These are phyloP conservation scores for Taiwanofungus camphoratus DNA, from an alignment of 1,284 basidiomycete genomes.

Conservation along the genomic window DNA sequence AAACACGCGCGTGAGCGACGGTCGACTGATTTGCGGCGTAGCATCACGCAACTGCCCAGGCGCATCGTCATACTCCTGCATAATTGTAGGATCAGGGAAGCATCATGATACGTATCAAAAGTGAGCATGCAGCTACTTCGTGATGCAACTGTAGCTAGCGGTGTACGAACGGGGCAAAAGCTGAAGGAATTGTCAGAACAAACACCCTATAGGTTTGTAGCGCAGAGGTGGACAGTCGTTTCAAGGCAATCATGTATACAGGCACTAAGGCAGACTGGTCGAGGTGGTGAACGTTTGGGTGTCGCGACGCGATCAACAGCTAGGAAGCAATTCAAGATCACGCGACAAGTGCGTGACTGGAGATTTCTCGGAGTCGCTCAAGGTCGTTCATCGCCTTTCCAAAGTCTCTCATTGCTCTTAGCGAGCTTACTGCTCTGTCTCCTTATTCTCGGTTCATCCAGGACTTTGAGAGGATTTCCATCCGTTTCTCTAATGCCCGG, in stretches of 20 bases:
- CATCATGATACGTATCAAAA: too few species aligned
- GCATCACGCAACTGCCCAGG: not conserved
- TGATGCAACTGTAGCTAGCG: too few species aligned
- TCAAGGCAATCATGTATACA: too few species aligned
- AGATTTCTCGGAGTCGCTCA: not conserved
- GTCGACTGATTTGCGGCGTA: not conserved
- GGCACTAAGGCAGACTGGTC: not conserved
- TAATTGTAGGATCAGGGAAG: too few species aligned
- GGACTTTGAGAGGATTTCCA: not conserved
- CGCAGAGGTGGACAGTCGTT: too few species aligned
- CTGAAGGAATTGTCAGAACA: too few species aligned
- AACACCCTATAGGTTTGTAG: too few species aligned
- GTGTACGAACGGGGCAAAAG: too few species aligned
- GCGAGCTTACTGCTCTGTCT: not conserved
- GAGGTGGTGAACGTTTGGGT: not conserved
- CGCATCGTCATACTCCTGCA: not conserved
- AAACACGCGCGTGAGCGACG: not conserved
- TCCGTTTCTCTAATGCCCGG: not conserved
- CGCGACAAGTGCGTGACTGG: constrained; percentile 2
- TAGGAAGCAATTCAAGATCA: too few species aligned
- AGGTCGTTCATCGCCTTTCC: too few species aligned
- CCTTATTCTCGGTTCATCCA: not conserved
- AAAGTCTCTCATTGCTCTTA: too few species aligned
- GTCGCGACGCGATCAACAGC: constrained; percentile 2
- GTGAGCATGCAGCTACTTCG: too few species aligned